Base-by-base conservation (phyloP, 805 yeast species). In the Saccharomycopsis fibuligera region DNA sequence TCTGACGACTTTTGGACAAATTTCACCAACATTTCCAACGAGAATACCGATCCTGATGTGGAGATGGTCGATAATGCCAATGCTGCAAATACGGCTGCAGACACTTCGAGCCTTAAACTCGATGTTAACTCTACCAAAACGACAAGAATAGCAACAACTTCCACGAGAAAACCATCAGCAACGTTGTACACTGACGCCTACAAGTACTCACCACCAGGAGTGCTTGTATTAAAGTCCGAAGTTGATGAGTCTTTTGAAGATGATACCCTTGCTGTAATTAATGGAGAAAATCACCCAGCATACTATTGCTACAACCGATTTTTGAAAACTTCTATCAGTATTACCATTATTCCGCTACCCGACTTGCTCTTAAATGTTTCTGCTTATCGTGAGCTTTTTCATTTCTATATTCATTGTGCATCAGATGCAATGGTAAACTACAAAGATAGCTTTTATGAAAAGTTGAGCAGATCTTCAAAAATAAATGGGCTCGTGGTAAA, bases 301-400 rank as follows among this genome's bases (percentile, higher is more conserved):
- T n/a, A 17, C 24, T 44, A 41, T 24, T 46, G 41, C 45, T 29
- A 29, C 16, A 17, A 19, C 30, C 16, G 27, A 14, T 10, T 22
- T 17, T 16, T 21, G 10, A 5, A n/a, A 10, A 8, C 36, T 23
- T 3, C 19, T 6, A 35, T 40, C 37, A 17, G 33, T n/a, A 41
- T 49, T 12, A 24, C 19, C n/a, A 24, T 50, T 25, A 10, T 37
- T n/a, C 79, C 81, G 1, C 59, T 81, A 3, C 90, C 93, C 0
- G 86, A 79, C 49, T 58, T 81, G 4, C 63, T 84, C 12, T 60
- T 74, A 16, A 72, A 75, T 47, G 82, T 79, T 12, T 83, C 86
- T 0, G 72, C 69, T 53, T 81, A 80, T 60, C 67, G 76, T 43
- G 80, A 78, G 47, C 67, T 80, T 19, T 78, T 84, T 64, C 79